phyloP scores from a whole-genome alignment of 352 stramenopile genomes.

The Phytophthora sansomeana region DNA sequence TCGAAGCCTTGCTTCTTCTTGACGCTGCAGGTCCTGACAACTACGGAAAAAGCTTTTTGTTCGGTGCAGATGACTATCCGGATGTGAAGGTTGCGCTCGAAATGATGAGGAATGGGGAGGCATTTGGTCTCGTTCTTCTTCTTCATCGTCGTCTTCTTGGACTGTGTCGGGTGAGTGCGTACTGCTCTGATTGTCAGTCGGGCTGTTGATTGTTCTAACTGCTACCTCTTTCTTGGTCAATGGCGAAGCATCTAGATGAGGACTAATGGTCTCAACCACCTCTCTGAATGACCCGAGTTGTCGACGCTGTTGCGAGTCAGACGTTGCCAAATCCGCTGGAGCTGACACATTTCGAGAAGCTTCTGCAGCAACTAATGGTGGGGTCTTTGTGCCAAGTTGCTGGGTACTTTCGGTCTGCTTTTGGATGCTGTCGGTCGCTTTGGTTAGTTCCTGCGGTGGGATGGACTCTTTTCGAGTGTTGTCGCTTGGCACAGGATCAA shows the following conservation, averaged over 20 bases:
- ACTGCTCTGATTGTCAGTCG: slow-evolving; percentile 22
- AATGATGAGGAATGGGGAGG: slow-evolving; percentile 3
- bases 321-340: neutral
- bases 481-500: neutral
- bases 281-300: neutral
- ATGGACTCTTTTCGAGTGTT: neutral
- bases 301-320: neutral
- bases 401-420: neutral
- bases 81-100: neutral
- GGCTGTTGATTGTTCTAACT: slow-evolving; percentile 2
- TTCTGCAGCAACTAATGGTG: neutral
- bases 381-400: neutral
- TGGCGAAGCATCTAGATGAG: slow-evolving; percentile 13
- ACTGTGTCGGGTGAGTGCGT: neutral
- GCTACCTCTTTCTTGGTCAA: slow-evolving; percentile 26
- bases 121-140: slow-evolving; percentile 27
- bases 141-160: slow-evolving; percentile 19
- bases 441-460: neutral
- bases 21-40: slow-evolving; percentile 51
- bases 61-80: slow-evolving; percentile 11
- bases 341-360: neutral
- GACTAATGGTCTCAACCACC: slow-evolving; percentile 18
- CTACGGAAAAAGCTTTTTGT: slow-evolving; percentile 54
- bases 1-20: slow-evolving; percentile 42
- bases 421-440: neutral